Evolutionary conservation across 768 basidiomycete species (phyloP).

Genomic region (Lanmaoa rubissima): DNA sequence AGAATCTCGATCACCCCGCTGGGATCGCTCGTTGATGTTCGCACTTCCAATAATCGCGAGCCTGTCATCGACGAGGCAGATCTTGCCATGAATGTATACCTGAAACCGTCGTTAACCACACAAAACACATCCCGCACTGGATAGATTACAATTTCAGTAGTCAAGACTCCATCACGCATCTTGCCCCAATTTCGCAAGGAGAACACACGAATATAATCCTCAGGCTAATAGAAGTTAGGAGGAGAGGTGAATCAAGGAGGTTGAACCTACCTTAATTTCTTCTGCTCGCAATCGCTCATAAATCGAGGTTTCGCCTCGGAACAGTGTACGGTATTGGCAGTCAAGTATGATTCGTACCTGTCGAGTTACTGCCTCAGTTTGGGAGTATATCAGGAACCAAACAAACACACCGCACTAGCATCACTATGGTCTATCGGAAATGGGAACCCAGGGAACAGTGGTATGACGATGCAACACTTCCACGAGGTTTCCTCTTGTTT

Average conservation of each 20-base stretch:
- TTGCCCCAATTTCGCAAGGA: slow-evolving; percentile 93
- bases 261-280: slow-evolving; percentile 70
- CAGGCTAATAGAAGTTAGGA: slow-evolving; percentile 55
- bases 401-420: slow-evolving; percentile 75
- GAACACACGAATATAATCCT: slow-evolving; percentile 90
- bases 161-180: slow-evolving; percentile 75
- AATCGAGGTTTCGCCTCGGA: slow-evolving; percentile 88
- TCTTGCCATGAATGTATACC: slow-evolving; percentile 80
- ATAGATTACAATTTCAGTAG: slow-evolving; percentile 77
- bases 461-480: slow-evolving; percentile 92
- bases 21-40: slow-evolving; percentile 97
- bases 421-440: slow-evolving; percentile 92
- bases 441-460: slow-evolving; percentile 89
- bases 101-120: slow-evolving; percentile 29
- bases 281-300: slow-evolving; percentile 82
- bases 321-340: slow-evolving; percentile 89
- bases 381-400: not conserved
- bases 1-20: slow-evolving; percentile 94
- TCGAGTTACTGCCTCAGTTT: not conserved
- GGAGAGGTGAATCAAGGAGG: not conserved
- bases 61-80: slow-evolving; percentile 90
- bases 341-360: slow-evolving; percentile 94
- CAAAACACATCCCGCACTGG: not conserved
- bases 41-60: slow-evolving; percentile 93
- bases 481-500: slow-evolving; percentile 77